Base-by-base conservation (phyloP, 345 rosid genomes). In the Carallia brachiata region DNA sequence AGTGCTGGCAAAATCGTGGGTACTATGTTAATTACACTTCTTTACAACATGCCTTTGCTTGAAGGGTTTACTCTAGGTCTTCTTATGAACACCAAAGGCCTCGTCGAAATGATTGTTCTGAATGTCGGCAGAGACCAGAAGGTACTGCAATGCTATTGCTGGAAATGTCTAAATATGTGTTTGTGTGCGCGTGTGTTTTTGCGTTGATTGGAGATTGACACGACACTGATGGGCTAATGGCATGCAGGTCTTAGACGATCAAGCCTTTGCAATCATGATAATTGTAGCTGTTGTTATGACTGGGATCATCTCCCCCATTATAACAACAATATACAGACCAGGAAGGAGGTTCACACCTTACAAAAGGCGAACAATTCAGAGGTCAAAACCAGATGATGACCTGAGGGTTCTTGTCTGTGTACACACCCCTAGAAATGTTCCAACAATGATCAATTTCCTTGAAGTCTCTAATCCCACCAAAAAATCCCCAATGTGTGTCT, bases 81-180 rank as follows among this genome's bases (percentile, higher is more conserved):
- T 47, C 92, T 92, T 52, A 83, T 92, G 86, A 95, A 95, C 87
- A 86, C 99, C 3, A 95, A 95, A 81, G 99, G 99, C 65, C 92
- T 95, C 18, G 77, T 90, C 23, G 97, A 92, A 73, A 85, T 95
- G 94, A 92, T 95, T 44, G 86, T 95, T 18, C 93, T 95, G 34
- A 95, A 95, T 52, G 93, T 92, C 23, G 99, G 97, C 37, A 92
- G 77, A 74, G 97, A 90, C 78, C 97, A 92, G 64, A 87, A 84
- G 87, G 97, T 90, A 78, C 23, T 10, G 37, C 19, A 18, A 13
- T 53, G 40, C 5, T 40, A 3, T 7, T 10, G 2, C 4, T 30
- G 10, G 12, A 27, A 9, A 10, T 30, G 31, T 15, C 32, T 9
- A 44, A 10, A 44, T 44, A 3, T 3, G 17, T 15, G 17, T 12